Evolutionary conservation across 768 basidiomycete species (phyloP).

Genomic region (Lactarius psammicola): DNA sequence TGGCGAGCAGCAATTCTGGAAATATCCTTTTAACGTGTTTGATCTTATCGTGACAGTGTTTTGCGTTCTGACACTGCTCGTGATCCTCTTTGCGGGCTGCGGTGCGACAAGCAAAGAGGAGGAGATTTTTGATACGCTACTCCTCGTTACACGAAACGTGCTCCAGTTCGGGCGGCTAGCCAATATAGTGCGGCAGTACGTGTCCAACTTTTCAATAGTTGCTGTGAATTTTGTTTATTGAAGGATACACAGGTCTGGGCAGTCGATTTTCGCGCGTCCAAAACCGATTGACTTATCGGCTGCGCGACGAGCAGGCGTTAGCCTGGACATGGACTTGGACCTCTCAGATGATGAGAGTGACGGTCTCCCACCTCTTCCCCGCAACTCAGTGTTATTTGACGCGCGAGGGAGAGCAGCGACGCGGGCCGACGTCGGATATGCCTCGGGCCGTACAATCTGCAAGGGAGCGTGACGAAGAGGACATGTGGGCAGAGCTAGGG

Average conservation of each 20-base stretch:
- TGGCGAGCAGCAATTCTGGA: constrained; percentile 85
- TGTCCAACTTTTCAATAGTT: constrained; percentile 28
- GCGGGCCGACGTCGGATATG: constrained; percentile 50
- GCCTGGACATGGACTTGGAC: constrained; percentile 71
- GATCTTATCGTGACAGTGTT: constrained; percentile 87
- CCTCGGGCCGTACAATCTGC: constrained; percentile 55
- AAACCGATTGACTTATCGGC: constrained; percentile 82
- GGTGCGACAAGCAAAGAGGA: constrained; percentile 84
- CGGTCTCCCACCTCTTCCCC: constrained; percentile 59
- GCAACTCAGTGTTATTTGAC: constrained; percentile 65
- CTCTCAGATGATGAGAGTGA: constrained; percentile 54
- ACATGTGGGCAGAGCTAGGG: constrained; percentile 64
- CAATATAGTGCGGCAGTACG: constrained; percentile 90
- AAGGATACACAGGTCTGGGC: constrained; percentile 61
- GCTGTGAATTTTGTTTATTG: constrained; percentile 4
- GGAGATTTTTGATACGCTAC: constrained; percentile 87
- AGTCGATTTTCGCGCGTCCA: constrained; percentile 83
- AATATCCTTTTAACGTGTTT: constrained; percentile 86
- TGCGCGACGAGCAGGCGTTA: constrained; percentile 62
- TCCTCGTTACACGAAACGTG: constrained; percentile 89
- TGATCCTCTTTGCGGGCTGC: constrained; percentile 87
- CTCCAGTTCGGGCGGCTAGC: constrained; percentile 92
- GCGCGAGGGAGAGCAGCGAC: constrained; percentile 42
- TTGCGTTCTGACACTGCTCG: constrained; percentile 84
- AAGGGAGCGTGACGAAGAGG: constrained; percentile 60